Base-by-base conservation (phyloP, 352 stramenopile species). In the Pythium folliculosum region DNA sequence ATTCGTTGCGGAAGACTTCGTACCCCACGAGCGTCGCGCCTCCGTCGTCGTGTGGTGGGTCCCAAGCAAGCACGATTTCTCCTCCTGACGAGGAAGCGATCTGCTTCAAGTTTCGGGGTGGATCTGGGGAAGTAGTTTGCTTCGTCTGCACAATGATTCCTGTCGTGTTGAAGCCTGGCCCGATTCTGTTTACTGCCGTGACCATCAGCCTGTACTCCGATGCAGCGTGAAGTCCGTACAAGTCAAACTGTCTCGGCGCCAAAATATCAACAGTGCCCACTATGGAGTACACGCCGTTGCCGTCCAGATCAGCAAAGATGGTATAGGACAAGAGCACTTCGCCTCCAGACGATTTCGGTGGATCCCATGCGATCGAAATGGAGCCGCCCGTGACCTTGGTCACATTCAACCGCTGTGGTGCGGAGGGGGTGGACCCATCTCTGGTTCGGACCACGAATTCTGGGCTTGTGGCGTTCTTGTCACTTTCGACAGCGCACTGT, bases 331-430 rank as follows among this genome's bases (percentile, higher is more conserved):
- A 37, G 63, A 78, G 9, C 10, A 9, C 10, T 52, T 67, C 55
- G 1, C 75, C 77, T 16, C 77, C 79, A 3, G 72, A 69, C 10
- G 81, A 87, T 14, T 68, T 55, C 16, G 81, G 81, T 10, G 64
- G 49, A 12, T 87, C 78, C 81, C 81, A 90, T 19, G 47, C 53
- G 35, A 90, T 55, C 2, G 69, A 61, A 16, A 88, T 66, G 1
- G 79, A 70, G 17, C 81, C 81, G 16, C 81, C 58, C 21, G 58
- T 65, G 10, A 56, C 52, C 3, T 51, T 22, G n/a, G 66, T 49
- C 1, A 22, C 49, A 2, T 14, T 60, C n/a, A 88, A 12, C 17
- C 75, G 72, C 60, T 79, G 82, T 5, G 81, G 81, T 6, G 82
- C 67, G 16, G 71, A 86, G 7, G 81, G 77, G 0, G 76, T 63